These are phyloP conservation scores for Leonotis leonurus DNA, from an alignment of 257 asterid genomes.

Conservation along the genomic window DNA sequence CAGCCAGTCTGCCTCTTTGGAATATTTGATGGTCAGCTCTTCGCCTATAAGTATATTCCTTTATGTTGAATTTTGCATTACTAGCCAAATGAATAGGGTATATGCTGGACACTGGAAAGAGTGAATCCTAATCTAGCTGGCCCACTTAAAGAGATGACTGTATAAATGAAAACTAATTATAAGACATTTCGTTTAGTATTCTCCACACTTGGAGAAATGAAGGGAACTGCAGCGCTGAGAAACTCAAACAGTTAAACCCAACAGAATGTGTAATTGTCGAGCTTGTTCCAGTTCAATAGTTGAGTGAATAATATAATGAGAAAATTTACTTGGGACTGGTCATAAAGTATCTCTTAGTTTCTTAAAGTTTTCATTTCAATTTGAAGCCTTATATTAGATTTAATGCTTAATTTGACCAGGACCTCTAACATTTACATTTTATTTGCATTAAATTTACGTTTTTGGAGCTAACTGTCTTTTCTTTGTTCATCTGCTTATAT, in stretches of 20 bases:
- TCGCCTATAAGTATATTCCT: neutral
- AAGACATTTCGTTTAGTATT: neutral
- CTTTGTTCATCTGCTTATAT: neutral
- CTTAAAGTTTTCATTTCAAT: neutral
- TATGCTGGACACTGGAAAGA: slow-evolving; percentile 5
- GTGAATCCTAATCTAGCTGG: neutral
- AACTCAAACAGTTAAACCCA: neutral
- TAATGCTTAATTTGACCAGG: slow-evolving; percentile 7
- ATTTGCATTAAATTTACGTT: neutral
- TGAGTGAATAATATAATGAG: neutral
- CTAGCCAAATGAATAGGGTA: neutral
- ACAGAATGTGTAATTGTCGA: neutral
- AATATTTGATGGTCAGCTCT: slow-evolving; percentile 84
- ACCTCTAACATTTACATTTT: neutral
- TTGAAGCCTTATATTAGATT: neutral
- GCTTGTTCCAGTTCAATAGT: neutral
- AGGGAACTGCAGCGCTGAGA: neutral
- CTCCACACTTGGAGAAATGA: neutral
- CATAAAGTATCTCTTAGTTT: neutral
- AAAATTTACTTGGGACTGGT: slow-evolving; percentile 3
- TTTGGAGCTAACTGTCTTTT: neutral
- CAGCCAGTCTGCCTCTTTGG: slow-evolving; percentile 79
- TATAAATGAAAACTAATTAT: slow-evolving; percentile 14
- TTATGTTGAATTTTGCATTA: slow-evolving; percentile 4
- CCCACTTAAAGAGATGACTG: slow-evolving; percentile 1